phyloP scores from a whole-genome alignment of 2,329 filamentous ascomycete species.

The Penicillium sp. region DNA sequence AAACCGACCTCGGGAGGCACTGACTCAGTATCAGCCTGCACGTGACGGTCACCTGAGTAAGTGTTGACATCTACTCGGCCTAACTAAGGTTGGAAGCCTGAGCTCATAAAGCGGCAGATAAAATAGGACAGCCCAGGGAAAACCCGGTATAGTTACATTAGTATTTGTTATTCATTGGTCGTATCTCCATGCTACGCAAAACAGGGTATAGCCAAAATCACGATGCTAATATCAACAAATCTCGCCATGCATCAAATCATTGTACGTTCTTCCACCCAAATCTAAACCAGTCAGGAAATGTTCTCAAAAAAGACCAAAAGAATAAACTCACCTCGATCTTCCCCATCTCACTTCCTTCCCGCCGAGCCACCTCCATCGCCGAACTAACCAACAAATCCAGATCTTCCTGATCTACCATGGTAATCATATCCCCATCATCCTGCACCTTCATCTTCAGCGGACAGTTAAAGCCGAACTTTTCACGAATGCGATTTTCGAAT shows the following conservation, averaged over 20 bases:
- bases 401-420: slow-evolving; percentile 94
- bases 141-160: neutral
- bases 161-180: neutral
- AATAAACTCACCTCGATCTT: slow-evolving; percentile 82
- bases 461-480: slow-evolving; percentile 72
- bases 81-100: too few species aligned
- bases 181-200: slow-evolving; percentile 6
- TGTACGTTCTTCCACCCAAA: slow-evolving; percentile 43
- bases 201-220: slow-evolving; percentile 20
- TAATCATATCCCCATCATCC: slow-evolving; percentile 92
- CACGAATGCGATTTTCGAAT: slow-evolving; percentile 73
- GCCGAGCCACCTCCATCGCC: slow-evolving; percentile 66
- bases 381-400: slow-evolving; percentile 79
- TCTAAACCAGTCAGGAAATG: slow-evolving; percentile 28
- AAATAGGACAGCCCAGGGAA: too few species aligned
- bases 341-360: slow-evolving; percentile 75
- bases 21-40: too few species aligned
- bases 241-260: slow-evolving; percentile 23
- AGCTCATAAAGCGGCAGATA: too few species aligned
- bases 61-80: too few species aligned
- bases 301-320: neutral
- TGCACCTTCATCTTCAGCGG: slow-evolving; percentile 81
- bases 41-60: too few species aligned
- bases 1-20: too few species aligned
- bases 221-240: slow-evolving; percentile 11